A percentile compares a stretch with the other conserved stretches of the same genome.
Evolutionary conservation across 2,329 filamentous ascomycete genomes (phyloP).

Genomic region (Fusarium ambrosium): DNA sequence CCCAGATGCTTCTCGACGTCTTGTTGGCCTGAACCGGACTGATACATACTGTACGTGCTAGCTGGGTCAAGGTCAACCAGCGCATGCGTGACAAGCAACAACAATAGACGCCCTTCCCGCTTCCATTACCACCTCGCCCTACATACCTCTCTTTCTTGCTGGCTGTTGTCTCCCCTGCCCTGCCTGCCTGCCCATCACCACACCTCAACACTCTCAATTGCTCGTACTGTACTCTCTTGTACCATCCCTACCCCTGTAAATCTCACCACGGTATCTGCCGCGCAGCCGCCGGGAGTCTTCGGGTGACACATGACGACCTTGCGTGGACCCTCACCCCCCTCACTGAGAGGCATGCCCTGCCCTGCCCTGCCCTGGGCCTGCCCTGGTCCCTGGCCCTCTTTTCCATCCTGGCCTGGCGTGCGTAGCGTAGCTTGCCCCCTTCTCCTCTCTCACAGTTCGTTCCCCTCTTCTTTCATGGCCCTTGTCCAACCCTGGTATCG

Average conservation of each 20-base stretch:
- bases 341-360: not conserved
- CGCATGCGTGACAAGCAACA: not conserved
- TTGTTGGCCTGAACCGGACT: not conserved
- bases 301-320: slow-evolving; percentile 35
- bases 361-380: not conserved
- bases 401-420: slow-evolving; percentile 3
- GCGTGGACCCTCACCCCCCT: slow-evolving; percentile 15
- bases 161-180: too few relatives aligned
- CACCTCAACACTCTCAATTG: slow-evolving; percentile 9
- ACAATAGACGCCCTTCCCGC: slow-evolving; percentile 30
- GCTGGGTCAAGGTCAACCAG: not conserved
- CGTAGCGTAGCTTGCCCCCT: slow-evolving; percentile 5
- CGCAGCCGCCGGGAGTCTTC: slow-evolving; percentile 31
- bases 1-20: not conserved
- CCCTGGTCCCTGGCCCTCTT: slow-evolving; percentile 25
- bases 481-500: slow-evolving; percentile 3
- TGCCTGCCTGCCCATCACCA: not conserved
- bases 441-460: not conserved
- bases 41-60: not conserved
- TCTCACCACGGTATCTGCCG: slow-evolving; percentile 32
- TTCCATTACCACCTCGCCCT: slow-evolving; percentile 4
- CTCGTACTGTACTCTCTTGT: slow-evolving; percentile 19
- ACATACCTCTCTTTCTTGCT: too few relatives aligned
- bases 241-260: slow-evolving; percentile 19
- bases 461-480: slow-evolving; percentile 9